Percentiles rank a stretch among this genome's conserved stretches.
These are phyloP conservation scores for Rubia yunnanensis DNA, from an alignment of 257 asterid species.

Conservation along the genomic window DNA sequence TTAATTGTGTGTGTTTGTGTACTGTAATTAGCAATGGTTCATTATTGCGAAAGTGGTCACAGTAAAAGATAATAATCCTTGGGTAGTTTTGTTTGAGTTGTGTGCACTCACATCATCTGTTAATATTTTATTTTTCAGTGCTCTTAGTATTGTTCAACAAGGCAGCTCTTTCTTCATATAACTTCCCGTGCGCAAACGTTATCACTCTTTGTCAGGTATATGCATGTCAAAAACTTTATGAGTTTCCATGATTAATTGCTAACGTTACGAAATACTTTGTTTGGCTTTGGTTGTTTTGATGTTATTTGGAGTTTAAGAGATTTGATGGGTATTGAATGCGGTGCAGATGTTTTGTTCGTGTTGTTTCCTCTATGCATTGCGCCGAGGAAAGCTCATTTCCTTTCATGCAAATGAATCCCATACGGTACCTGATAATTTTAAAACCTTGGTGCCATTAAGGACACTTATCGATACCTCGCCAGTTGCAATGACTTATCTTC, in stretches of 20 bases:
- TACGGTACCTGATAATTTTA: constrained; percentile 33
- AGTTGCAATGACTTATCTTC: constrained; percentile 60
- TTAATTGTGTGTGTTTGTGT: background rate
- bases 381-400: constrained; percentile 55
- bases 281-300: background rate
- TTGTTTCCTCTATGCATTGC: constrained; percentile 54
- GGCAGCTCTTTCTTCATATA: constrained; percentile 91
- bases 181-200: constrained; percentile 83
- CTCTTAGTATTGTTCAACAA: constrained; percentile 83
- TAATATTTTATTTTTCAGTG: constrained; percentile 49
- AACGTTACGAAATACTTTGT: background rate
- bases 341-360: constrained; percentile 73
- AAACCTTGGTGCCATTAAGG: constrained; percentile 42
- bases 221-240: background rate
- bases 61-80: background rate
- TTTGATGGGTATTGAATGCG: background rate
- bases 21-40: background rate
- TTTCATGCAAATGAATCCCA: constrained; percentile 45
- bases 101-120: background rate
- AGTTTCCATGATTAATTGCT: background rate
- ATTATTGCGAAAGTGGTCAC: background rate
- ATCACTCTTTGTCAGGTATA: constrained; percentile 90
- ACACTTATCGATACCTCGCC: constrained; percentile 56
- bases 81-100: background rate
- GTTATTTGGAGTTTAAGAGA: background rate